These are phyloP conservation scores for Leptographium lundbergii DNA, from an alignment of 2,329 filamentous ascomycete genomes.

Conservation along the genomic window DNA sequence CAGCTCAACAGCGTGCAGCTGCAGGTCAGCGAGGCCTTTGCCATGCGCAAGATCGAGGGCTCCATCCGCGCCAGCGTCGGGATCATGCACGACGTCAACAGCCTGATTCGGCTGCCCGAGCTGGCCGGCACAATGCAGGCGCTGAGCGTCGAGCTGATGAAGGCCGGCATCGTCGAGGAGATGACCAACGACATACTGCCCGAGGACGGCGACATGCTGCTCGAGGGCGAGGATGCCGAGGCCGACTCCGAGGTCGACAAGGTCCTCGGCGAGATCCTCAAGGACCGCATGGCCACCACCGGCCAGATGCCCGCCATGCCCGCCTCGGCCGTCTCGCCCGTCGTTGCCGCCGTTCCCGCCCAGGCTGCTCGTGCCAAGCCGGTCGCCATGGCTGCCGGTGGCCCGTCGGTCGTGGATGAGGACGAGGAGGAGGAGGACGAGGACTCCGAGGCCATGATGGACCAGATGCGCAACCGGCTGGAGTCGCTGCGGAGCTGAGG, in stretches of 20 bases:
- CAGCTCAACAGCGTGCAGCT: conserved; percentile 89
- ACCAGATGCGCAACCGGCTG: conserved; percentile 84
- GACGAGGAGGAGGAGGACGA: conserved; percentile 60
- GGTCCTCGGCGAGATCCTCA: conserved; percentile 80
- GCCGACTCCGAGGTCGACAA: conserved; percentile 77
- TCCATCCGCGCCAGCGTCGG: conserved; percentile 75
- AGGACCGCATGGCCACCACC: conserved; percentile 62
- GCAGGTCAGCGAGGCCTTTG: conserved; percentile 96
- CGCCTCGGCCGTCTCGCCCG: conserved; percentile 28
- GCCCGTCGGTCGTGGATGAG: conserved; percentile 28
- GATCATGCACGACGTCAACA: conserved; percentile 96
- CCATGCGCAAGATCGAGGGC: conserved; percentile 89
- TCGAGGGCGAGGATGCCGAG: conserved; percentile 65
- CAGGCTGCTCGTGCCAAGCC: conserved; percentile 33
- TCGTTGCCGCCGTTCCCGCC: conserved; percentile 28
- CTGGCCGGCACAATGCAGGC: conserved; percentile 82
- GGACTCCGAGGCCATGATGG: conserved; percentile 79
- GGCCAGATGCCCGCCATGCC: conserved; percentile 42
- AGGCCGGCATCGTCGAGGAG: conserved; percentile 94
- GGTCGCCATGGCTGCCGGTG: conserved; percentile 31
- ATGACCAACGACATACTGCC: conserved; percentile 84
- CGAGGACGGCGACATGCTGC: conserved; percentile 50
- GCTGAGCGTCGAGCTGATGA: conserved; percentile 75
- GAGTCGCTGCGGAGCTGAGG: conserved; percentile 76
- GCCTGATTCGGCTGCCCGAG: conserved; percentile 70